Base-by-base conservation (phyloP, 2,329 filamentous ascomycete genomes). In the Botrytis squamosa region DNA sequence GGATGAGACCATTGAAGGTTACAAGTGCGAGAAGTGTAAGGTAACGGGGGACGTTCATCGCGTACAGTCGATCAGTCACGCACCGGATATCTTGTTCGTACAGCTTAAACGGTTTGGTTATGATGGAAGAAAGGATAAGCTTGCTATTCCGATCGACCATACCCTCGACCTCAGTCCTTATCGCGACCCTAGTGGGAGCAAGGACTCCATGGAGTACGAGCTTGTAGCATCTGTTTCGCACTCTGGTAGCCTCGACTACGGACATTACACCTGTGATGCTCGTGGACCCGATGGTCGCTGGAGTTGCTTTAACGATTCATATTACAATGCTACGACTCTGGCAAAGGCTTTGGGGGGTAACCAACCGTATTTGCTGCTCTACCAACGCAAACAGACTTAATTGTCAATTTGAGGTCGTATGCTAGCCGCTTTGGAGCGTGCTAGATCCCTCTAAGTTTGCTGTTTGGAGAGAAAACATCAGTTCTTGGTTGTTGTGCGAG, bases 171-270 rank as follows among this genome's bases (percentile, higher is more conserved):
- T 82, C 18, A 76, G 73, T 36, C 60, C 67, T 25, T 77, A 77
- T 71, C 73, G 75, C n/a, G 68, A 71, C 60, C 73, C 63, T 52
- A 73, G 25, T 42, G 65, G 57, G 29, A 60, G 69, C 66, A 33
- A 42, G 73, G 12, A 74, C 59, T 29, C 64, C 42, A 55, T 77
- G 36, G 73, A 62, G 38, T 83, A 82, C 71, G 76, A 80, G 49
- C 76, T 83, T 20, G 67, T 75, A 3, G 77, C 80, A 16, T 78
- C 81, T 4, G 75, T 83, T 16, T 77, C 79, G 60, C 82, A 83
- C 71, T 52, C 25, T 3, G 79, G 79, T 12, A 75, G 20, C 10
- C 38, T 70, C 5, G 68, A 70, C 20, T 72, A 16, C 18, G 79
- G 79, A 3, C 79, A 80, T 57, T 80, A 80, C 64, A 68, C 76